Conservation (phyloP, 2,329 filamentous ascomycete species). For the Rugonectria rugulosa region DNA sequence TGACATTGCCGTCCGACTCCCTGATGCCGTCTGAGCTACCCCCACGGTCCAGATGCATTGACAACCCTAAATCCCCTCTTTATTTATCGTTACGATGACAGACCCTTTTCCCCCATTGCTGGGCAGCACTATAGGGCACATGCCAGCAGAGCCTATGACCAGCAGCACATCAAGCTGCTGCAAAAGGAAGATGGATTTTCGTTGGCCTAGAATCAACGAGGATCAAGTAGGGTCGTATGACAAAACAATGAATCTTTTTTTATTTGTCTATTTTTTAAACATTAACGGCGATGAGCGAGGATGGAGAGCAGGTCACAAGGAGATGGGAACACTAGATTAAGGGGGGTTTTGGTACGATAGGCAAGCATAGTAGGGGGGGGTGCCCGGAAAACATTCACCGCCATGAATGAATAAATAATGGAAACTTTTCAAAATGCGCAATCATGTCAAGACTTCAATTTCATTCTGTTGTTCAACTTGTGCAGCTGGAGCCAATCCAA, state of each 20-base stretch:
- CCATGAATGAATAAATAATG: constrained; percentile 37
- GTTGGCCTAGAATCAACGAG: neutral
- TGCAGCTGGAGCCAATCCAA: neutral
- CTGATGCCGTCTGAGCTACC: constrained; percentile 77
- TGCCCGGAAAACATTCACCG: constrained; percentile 28
- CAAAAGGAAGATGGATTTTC: neutral
- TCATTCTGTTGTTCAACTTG: neutral
- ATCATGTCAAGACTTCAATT: constrained; percentile 6
- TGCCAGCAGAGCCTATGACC: neutral
- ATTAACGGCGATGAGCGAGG: constrained; percentile 20
- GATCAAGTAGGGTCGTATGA: constrained; percentile 11
- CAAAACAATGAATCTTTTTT: constrained; percentile 3
- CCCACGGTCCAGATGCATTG: constrained; percentile 3
- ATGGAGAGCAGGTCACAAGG: constrained; percentile 22
- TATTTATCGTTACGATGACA: constrained; percentile 18
- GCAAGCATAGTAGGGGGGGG: constrained; percentile 14
- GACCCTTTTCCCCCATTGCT: neutral
- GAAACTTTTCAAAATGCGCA: constrained; percentile 29
- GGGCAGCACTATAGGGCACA: too few species aligned
- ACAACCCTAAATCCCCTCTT: neutral
- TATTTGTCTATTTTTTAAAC: constrained; percentile 6
- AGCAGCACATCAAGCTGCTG: constrained; percentile 1
- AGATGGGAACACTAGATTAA: constrained; percentile 29
- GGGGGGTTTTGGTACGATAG: neutral
- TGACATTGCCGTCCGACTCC: constrained; percentile 92